phyloP scores from a whole-genome alignment of 805 yeast species.

The Lipomyces sp. region DNA sequence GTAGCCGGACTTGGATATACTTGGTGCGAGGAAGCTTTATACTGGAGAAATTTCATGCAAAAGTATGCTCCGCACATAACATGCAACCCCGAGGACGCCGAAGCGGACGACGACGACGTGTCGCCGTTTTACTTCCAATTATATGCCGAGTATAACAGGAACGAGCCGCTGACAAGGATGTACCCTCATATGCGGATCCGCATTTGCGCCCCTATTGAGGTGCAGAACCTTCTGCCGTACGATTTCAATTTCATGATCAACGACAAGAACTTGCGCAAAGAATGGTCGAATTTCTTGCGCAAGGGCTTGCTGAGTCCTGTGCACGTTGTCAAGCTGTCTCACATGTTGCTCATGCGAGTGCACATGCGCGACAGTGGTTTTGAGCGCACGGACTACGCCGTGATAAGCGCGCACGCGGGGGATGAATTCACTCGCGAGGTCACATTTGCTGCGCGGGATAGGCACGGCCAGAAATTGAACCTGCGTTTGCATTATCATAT shows the following conservation, averaged over 20 bases:
- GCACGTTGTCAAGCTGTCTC: conserved; percentile 74
- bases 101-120: conserved; percentile 35
- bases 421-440: conserved; percentile 56
- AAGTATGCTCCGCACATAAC: conserved; percentile 52
- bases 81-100: conserved; percentile 49
- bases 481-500: conserved; percentile 60
- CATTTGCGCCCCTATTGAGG: conserved; percentile 78
- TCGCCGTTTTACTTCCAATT: conserved; percentile 67
- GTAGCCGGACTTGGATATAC: conserved; percentile 44
- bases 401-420: conserved; percentile 54
- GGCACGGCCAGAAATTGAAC: conserved; percentile 64
- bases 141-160: conserved; percentile 57
- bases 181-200: conserved; percentile 82
- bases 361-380: conserved; percentile 53
- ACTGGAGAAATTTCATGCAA: conserved; percentile 59
- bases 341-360: conserved; percentile 67
- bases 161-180: conserved; percentile 67
- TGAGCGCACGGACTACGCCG: conserved; percentile 66
- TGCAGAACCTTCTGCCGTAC: conserved; percentile 81
- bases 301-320: conserved; percentile 69
- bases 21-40: conserved; percentile 64
- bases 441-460: conserved; percentile 50
- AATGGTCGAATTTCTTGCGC: conserved; percentile 59
- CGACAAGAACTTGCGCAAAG: conserved; percentile 66
- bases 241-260: conserved; percentile 72